phyloP scores from a whole-genome alignment of 805 yeast species.

The Candida odintsovae region DNA sequence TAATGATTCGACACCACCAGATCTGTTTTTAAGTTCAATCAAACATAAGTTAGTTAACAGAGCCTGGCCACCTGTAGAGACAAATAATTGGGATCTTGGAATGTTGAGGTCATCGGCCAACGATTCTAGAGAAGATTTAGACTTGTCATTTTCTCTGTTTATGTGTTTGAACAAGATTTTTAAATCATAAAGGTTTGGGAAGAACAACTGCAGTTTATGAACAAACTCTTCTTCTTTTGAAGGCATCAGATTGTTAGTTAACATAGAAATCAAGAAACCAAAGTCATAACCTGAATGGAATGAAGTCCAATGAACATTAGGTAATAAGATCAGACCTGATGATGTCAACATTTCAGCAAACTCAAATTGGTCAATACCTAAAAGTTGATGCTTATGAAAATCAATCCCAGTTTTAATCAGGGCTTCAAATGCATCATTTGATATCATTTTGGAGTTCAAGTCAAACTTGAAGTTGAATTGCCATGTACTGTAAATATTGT shows the following conservation, averaged over 20 bases:
- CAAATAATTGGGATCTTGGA: slow-evolving; percentile 50
- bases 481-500: slow-evolving; percentile 76
- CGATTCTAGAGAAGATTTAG: slow-evolving; percentile 48
- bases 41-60: slow-evolving; percentile 60
- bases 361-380: slow-evolving; percentile 72
- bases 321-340: slow-evolving; percentile 75
- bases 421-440: slow-evolving; percentile 77
- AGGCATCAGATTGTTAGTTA: slow-evolving; percentile 76
- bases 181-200: slow-evolving; percentile 81
- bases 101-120: slow-evolving; percentile 68
- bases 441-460: slow-evolving; percentile 73
- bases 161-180: slow-evolving; percentile 42
- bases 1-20: slow-evolving; percentile 23
- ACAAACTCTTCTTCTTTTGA: slow-evolving; percentile 72
- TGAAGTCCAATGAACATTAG: slow-evolving; percentile 73
- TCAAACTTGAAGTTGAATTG: slow-evolving; percentile 90
- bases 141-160: slow-evolving; percentile 11
- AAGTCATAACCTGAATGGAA: slow-evolving; percentile 94
- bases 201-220: slow-evolving; percentile 61
- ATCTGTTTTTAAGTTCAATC: slow-evolving; percentile 40
- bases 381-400: slow-evolving; percentile 63
- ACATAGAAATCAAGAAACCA: slow-evolving; percentile 76
- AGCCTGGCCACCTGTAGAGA: slow-evolving; percentile 58
- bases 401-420: slow-evolving; percentile 79
- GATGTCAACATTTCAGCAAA: slow-evolving; percentile 83